phyloP scores from a whole-genome alignment of 306 rosid species.

The Vicia faba region DNA sequence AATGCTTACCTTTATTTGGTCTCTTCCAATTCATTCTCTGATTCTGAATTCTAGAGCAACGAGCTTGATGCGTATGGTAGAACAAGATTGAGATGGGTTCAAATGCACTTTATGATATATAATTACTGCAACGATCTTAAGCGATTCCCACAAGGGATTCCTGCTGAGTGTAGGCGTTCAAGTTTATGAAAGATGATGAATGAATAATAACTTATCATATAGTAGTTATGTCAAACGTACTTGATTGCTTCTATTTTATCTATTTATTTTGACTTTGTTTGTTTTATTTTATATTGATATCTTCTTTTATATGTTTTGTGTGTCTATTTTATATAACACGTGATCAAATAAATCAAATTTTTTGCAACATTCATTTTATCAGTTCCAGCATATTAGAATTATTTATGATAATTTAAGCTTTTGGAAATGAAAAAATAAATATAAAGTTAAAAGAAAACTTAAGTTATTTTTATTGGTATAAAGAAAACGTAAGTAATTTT shows the following conservation, averaged over 20 bases:
- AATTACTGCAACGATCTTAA: conserved; percentile 74
- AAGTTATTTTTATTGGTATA: too few relatives aligned
- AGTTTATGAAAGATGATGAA: conserved; percentile 22
- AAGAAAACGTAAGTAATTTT: too few relatives aligned
- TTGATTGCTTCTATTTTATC: neutral
- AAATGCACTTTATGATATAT: conserved; percentile 82
- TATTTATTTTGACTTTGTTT: neutral
- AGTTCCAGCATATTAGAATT: neutral
- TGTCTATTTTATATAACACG: neutral
- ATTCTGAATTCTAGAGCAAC: conserved; percentile 46
- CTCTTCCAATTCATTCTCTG: conserved; percentile 43
- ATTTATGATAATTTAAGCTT: too few relatives aligned
- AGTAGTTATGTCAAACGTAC: neutral
- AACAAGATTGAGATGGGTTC: conserved; percentile 84
- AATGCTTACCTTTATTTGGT: too few relatives aligned
- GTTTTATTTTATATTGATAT: too few relatives aligned
- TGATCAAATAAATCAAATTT: conserved; percentile 38
- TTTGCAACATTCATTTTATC: conserved; percentile 1
- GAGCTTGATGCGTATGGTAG: conserved; percentile 71
- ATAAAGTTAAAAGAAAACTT: too few relatives aligned
- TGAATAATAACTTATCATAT: neutral
- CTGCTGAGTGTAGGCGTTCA: conserved; percentile 62
- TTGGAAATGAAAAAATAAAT: too few relatives aligned
- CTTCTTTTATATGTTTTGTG: neutral
- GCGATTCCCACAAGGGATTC: conserved; percentile 76